These are phyloP conservation scores for Colletotrichum brevisporum DNA, from an alignment of 2,329 filamentous ascomycete genomes.

Conservation along the genomic window DNA sequence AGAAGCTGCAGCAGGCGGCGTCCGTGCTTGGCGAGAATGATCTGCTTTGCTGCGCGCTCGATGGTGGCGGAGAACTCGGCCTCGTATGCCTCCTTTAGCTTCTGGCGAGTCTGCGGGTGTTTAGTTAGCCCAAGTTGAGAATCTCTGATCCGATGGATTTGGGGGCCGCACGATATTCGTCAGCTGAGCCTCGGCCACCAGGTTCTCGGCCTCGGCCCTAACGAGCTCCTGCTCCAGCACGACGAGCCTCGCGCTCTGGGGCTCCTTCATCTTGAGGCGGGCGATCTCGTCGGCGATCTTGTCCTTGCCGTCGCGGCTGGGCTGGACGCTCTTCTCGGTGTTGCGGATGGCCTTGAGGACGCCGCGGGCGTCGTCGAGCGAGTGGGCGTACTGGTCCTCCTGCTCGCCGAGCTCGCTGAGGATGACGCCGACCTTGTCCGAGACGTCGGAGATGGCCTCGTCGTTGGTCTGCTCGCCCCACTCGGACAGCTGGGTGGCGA, in stretches of 20 bases:
- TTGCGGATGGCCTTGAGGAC: conserved; percentile 94
- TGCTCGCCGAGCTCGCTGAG: conserved; percentile 94
- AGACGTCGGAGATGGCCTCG: conserved; percentile 88
- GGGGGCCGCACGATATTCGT: conserved; percentile 83
- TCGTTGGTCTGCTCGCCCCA: conserved; percentile 96
- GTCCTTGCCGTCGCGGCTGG: conserved; percentile 86
- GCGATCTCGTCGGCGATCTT: conserved; percentile 95
- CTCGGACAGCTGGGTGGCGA: conserved; percentile 92
- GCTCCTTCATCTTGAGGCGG: conserved; percentile 92
- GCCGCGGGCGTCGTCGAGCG: conserved; percentile 85
- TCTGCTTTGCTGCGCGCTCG: conserved; percentile 96
- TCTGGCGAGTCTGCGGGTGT: conserved; percentile 82
- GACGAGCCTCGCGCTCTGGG: conserved; percentile 83
- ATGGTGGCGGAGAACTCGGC: conserved; percentile 91
- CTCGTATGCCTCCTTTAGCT: conserved; percentile 95
- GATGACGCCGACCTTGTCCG: conserved; percentile 95
- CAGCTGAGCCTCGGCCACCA: conserved; percentile 96
- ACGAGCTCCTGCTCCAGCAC: conserved; percentile 97
- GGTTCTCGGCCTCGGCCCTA: conserved; percentile 92
- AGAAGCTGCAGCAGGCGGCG: conserved; percentile 86
- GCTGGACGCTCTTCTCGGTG: conserved; percentile 95
- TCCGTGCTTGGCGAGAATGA: conserved; percentile 92
- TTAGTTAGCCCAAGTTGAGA: neutral
- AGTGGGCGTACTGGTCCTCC: conserved; percentile 89
- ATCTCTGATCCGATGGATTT: neutral